Percentiles rank a stretch among this genome's conserved stretches.
phyloP scores from a whole-genome alignment of 2,329 filamentous ascomycete genomes.

The Hymenoscyphus fraxineus region DNA sequence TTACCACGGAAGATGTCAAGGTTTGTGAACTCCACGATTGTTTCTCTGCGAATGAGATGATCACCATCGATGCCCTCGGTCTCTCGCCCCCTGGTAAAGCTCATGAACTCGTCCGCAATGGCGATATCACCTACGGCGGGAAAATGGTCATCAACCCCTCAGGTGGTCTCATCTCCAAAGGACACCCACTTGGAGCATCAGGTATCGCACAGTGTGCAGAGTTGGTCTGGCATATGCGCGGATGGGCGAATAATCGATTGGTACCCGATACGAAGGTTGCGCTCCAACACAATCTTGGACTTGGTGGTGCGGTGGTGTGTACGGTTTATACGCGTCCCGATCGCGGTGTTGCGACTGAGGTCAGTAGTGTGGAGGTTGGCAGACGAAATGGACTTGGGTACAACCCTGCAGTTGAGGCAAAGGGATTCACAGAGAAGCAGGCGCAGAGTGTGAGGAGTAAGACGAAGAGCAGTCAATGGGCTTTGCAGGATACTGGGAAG shows the following conservation, averaged over 20 bases:
- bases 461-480: slow-evolving; percentile 64
- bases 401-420: slow-evolving; percentile 86
- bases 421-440: slow-evolving; percentile 80
- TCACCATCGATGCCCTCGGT: slow-evolving; percentile 81
- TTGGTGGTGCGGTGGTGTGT: slow-evolving; percentile 86
- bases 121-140: slow-evolving; percentile 84
- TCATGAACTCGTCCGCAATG: slow-evolving; percentile 81
- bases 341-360: slow-evolving; percentile 59
- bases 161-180: slow-evolving; percentile 92
- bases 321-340: slow-evolving; percentile 86
- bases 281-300: slow-evolving; percentile 88
- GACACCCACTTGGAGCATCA: slow-evolving; percentile 88
- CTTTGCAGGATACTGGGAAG: slow-evolving; percentile 68
- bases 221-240: slow-evolving; percentile 89
- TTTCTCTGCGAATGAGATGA: slow-evolving; percentile 93
- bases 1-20: slow-evolving; percentile 66
- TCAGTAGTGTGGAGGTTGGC: slow-evolving; percentile 62
- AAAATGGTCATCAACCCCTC: slow-evolving; percentile 85
- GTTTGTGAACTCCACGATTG: slow-evolving; percentile 96
- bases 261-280: slow-evolving; percentile 66
- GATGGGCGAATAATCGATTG: slow-evolving; percentile 89
- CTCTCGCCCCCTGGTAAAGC: slow-evolving; percentile 77
- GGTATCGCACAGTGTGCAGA: slow-evolving; percentile 96
- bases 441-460: slow-evolving; percentile 68
- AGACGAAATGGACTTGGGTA: slow-evolving; percentile 72